Base-by-base conservation (phyloP, 2,329 filamentous ascomycete species). In the Microdochium bolleyi region DNA sequence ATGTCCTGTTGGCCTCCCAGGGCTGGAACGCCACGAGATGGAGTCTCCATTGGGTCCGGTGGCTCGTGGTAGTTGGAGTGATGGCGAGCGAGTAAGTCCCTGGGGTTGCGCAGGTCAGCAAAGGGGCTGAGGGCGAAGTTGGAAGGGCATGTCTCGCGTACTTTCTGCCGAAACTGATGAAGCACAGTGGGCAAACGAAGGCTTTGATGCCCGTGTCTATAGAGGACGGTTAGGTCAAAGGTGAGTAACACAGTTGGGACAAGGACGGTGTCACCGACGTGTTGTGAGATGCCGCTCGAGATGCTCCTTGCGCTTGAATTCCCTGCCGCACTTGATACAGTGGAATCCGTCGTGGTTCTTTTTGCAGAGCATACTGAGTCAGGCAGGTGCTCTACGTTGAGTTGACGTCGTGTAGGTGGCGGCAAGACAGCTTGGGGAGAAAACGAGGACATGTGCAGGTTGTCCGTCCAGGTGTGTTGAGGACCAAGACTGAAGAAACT, bases 191-290 rank as follows among this genome's bases (percentile, higher is more conserved):
- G 75, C 70, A 61, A 79, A 80, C 2, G 71, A 74, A n/a, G n/a
- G n/a, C n/a, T 60, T 80, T 80, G 44, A 80, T 75, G 58, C 79
- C 77, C 54, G 77, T 80, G 55, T 80, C 77, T 80, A 54, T 34
- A 34, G 37, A 41, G 37, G n/a, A 11, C 30, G 8, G 30, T 34
- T 34, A 16, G 34, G n/a, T 4, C 14, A 38, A 19, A 38, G 27
- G 11, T 11, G 27, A 30, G 5, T 5, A 30, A 11, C 37, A 41
- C 4, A 4, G 19, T 8, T 21, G 44, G 10, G 48, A 21, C 34
- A n/a, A 41, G 3, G 27, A 16, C 49, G 24, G 9, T 10, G 16
- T 49, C 34, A 65, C 76, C 67, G 61, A 80, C 77, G 77, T 52
- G 62, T 75, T 10, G 76, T 75, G 41, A 80, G 71, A 55, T 80